Evolutionary conservation across 805 yeast genomes (phyloP).

Genomic region (Sugiyamaella valdiviana): DNA sequence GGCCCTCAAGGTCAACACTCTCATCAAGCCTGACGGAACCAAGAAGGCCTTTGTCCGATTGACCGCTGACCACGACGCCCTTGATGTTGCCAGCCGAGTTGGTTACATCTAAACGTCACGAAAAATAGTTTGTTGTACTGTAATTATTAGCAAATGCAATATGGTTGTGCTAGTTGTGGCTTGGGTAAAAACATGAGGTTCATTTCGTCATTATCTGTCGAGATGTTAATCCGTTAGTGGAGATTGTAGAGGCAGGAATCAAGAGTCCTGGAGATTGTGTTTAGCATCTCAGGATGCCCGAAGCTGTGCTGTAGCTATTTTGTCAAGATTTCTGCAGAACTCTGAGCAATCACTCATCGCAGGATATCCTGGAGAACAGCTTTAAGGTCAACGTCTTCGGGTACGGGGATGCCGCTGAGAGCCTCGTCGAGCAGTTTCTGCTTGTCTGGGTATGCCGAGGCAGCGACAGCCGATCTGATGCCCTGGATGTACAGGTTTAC

Average conservation of each 20-base stretch:
- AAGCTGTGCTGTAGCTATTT: too few relatives aligned
- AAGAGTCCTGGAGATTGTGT: too few relatives aligned
- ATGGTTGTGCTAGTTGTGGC: background rate
- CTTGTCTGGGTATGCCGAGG: conserved; percentile 10
- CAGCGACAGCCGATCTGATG: conserved; percentile 14
- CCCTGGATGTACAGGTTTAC: conserved; percentile 23
- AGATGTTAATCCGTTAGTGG: background rate
- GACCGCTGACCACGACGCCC: conserved; percentile 98
- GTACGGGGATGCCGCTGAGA: conserved; percentile 20
- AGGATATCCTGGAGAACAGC: conserved; percentile 18
- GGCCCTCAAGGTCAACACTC: conserved; percentile 88
- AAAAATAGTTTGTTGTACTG: conserved; percentile 3
- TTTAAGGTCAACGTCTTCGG: conserved; percentile 20
- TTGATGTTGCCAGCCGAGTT: conserved; percentile 99
- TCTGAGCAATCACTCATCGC: too few relatives aligned
- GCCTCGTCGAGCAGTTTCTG: conserved; percentile 20
- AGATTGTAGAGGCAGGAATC: too few relatives aligned
- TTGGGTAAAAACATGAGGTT: background rate
- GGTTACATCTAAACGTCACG: conserved; percentile 76
- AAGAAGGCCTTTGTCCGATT: conserved; percentile 99
- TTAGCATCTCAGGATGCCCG: too few relatives aligned
- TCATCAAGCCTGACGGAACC: conserved; percentile 98
- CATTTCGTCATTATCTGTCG: background rate
- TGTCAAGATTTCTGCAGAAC: too few relatives aligned
- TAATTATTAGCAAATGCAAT: conserved; percentile 10